These are phyloP conservation scores for Baorangia bicolor DNA, from an alignment of 768 basidiomycete species.

Conservation along the genomic window DNA sequence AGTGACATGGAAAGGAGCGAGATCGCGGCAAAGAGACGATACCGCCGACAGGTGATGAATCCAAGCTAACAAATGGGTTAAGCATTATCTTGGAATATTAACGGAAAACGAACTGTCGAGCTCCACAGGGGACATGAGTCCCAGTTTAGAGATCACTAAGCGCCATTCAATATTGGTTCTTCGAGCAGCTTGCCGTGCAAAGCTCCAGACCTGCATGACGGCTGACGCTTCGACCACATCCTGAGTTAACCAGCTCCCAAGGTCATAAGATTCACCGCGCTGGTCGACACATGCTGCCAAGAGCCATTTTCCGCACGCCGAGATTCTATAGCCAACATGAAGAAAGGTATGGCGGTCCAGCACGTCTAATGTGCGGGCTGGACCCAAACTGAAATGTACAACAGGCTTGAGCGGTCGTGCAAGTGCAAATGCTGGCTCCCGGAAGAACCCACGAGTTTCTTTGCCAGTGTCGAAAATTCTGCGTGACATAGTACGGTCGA, in stretches of 20 bases:
- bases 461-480: constrained; percentile 42
- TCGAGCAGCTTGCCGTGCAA: constrained; percentile 58
- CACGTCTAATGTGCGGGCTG: constrained; percentile 46
- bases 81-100: background rate
- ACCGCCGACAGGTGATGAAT: constrained; percentile 46
- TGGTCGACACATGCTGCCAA: constrained; percentile 74
- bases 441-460: constrained; percentile 49
- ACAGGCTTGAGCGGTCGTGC: constrained; percentile 42
- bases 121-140: constrained; percentile 57
- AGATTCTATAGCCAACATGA: constrained; percentile 73
- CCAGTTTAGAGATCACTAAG: constrained; percentile 68
- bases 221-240: constrained; percentile 46
- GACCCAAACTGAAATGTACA: constrained; percentile 41
- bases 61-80: constrained; percentile 56
- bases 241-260: constrained; percentile 65
- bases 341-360: constrained; percentile 60
- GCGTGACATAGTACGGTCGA: constrained; percentile 61
- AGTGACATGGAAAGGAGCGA: constrained; percentile 58
- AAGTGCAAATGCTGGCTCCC: constrained; percentile 65
- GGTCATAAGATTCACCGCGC: constrained; percentile 70
- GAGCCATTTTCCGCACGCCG: constrained; percentile 73
- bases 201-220: constrained; percentile 67
- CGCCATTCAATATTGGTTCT: constrained; percentile 79
- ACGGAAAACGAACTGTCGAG: constrained; percentile 54
- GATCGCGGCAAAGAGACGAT: constrained; percentile 37